Base-by-base conservation (phyloP, 371 early-diverging fungal genomes). In the Phascolomyces articulosus region DNA sequence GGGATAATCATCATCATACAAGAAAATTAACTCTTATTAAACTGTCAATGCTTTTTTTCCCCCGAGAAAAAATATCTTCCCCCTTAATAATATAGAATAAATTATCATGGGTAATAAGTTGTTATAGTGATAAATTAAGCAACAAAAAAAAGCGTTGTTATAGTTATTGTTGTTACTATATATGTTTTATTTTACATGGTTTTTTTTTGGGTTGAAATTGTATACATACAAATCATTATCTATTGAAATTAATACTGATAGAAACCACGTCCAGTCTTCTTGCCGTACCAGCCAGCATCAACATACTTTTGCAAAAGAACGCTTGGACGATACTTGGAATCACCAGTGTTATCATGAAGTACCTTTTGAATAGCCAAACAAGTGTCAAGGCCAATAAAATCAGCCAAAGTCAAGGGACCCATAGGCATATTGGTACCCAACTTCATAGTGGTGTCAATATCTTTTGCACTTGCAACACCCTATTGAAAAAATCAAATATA, bases 361-460 rank as follows among this genome's bases (percentile, higher is more conserved):
- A 98, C 96, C 69, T 92, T 87, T 94, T 96, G 95, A 69, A 98
- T 98, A 28, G 97, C 92, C 69, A 98, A 77, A 78, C 97, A 97
- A 1, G 99, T 98, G 74, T 98, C 99, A 31, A 98, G 79, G 23
- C 99, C 99, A 73, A 98, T 97, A 71, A 98, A 97, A 75, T 98
- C 99, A 10, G 98, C 99, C 65, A 98, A 85, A 1, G 93, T 93
- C 63, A 98, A 86, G 26, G 99, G 99, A 23, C 99, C 99, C 98
- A 98, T 98, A 4, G 99, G 99, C 74, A 88, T 89, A 77, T 97
- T 97, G 51, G 96, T 94, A 24, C 96, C 98, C 40, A 97, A 80
- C 71, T 95, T 96, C 98, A 98, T 98, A 48, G 98, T 98, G 4
- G 93, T 93, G 72, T 98, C 98, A 73, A 98, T 98, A 74, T 98